Evolutionary conservation across 352 stramenopile species (phyloP), one percentile per base, ranked within the genome.

Genomic region (Vaucheria bursata): DNA sequence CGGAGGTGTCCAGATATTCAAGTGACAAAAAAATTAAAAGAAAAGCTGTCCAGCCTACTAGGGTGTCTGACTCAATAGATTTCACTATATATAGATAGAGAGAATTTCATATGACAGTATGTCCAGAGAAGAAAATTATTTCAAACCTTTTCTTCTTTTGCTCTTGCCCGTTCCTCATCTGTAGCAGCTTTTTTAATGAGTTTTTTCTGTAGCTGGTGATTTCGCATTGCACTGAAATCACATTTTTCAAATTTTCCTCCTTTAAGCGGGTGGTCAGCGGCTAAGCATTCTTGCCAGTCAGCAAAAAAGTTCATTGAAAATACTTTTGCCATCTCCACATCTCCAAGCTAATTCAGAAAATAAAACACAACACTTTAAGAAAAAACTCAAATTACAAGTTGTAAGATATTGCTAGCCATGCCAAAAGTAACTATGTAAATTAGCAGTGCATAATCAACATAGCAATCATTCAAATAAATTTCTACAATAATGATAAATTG

Each of bases 191-290:
- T 95, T 73, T 93, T 94, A 65, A 93, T 89, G 37, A 94, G 90
- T 6, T 89, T 87, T 77, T 95, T 85, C 74, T 93, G 88, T 12
- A 97, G 91, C 35, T 99, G 79, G 86, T 98, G 88, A 37, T 85
- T 52, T 4, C 92, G 86, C 71, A 99, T 98, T 5, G 86, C 84
- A 65, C 89, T 92, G 87, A 99, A 99, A 86, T 99, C 94, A 77
- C 93, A 98, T 65, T 93, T 92, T n/a, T 96, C 89, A 78, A 99
- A 97, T 18, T 79, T 71, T 29, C 71, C 77, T 12, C 86, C 87
- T 78, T 97, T 97, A 71, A 99, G 91, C 4, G 91, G 86, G 84
- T 98, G 93, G 4, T 86, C 86, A 50, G 92, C 95, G n/a, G 93
- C 94, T 4, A 99, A 85, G 8, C 92, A 84, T 38, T 49, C 50